Evolutionary conservation across 768 basidiomycete species (phyloP), one percentile per base, ranked within the genome.

Genomic region (Lactifluus rugatus): DNA sequence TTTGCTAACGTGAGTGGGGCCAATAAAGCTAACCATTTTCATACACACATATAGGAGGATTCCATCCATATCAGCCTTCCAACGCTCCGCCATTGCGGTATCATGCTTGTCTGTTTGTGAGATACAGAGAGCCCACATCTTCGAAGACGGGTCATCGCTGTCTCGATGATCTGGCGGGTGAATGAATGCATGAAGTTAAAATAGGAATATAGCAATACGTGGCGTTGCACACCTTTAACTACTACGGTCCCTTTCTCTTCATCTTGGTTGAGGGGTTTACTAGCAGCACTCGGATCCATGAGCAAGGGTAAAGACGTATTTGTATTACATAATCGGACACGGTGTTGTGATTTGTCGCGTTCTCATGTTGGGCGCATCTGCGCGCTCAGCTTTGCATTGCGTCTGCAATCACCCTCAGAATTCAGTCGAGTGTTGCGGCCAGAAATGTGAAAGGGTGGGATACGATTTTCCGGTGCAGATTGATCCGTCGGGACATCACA

Each of bases 21-120:
- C 4, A 8, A 11, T 10, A 26, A 25, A 26, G 3, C 13, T 11
- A 19, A 44, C 17, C 0, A n/a, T 21, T 2, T 10, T 5, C 16
- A 4, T 8, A 36, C 56, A 7, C 5, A 57, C 56, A 34, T 49
- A 57, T 34, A 51, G 14, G 37, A 57, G 48, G 17, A 57, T 57
- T 28, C 56, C 56, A 9, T 57, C 56, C 56, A 52, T 52, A 10
- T 57, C 56, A 8, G 7, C 32, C 32, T 52, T 57, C 45, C 44
- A 55, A 1, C 47, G 32, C 6, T 55, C 54, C 0, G 23, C 47
- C 44, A 55, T 55, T 9, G 13, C 54, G 13, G 41, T 34, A n/a
- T 55, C 54, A 26, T 26, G 25, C 46, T 55, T 46, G 10, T 34
- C 25, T 3, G 46, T 21, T 10, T 48, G 42, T 48, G 32, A 23